phyloP scores from a whole-genome alignment of 2,329 filamentous ascomycete genomes.

The Aureobasidium melanogenum region DNA sequence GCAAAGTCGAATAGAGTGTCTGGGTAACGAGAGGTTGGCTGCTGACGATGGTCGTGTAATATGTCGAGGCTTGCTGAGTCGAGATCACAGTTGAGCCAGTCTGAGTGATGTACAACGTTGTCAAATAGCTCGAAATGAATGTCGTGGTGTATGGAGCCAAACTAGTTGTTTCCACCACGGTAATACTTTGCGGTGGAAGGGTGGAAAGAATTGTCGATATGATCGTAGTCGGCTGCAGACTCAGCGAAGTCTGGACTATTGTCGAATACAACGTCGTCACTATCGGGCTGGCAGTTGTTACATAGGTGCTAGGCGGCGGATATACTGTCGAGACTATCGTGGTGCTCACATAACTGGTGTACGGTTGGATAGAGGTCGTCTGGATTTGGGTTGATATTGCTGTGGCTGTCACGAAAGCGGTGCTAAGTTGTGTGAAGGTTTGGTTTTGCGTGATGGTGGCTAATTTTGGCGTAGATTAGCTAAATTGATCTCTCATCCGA shows the following conservation, averaged over 20 bases:
- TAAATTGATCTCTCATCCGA: neutral
- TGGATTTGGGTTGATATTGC: neutral
- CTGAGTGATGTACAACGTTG: neutral
- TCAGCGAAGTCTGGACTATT: neutral
- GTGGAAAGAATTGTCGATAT: neutral
- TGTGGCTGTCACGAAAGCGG: neutral
- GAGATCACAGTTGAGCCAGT: neutral
- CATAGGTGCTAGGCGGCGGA: neutral
- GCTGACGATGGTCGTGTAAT: neutral
- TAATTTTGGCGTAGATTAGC: neutral
- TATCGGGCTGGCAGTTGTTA: neutral
- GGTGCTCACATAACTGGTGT: neutral
- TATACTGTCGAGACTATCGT: neutral
- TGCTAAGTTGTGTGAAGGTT: neutral
- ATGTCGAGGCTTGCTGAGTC: neutral
- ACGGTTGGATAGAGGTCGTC: neutral
- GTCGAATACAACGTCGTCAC: neutral
- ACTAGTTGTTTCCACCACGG: neutral
- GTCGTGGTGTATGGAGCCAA: conserved; percentile 1
- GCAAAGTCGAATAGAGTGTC: neutral
- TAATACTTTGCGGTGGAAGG: neutral
- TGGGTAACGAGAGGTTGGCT: neutral
- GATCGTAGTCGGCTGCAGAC: neutral
- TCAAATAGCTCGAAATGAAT: neutral
- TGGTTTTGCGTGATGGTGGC: neutral